Evolutionary conservation across 2,329 filamentous ascomycete genomes (phyloP).

Genomic region (Cercospora sp.): DNA sequence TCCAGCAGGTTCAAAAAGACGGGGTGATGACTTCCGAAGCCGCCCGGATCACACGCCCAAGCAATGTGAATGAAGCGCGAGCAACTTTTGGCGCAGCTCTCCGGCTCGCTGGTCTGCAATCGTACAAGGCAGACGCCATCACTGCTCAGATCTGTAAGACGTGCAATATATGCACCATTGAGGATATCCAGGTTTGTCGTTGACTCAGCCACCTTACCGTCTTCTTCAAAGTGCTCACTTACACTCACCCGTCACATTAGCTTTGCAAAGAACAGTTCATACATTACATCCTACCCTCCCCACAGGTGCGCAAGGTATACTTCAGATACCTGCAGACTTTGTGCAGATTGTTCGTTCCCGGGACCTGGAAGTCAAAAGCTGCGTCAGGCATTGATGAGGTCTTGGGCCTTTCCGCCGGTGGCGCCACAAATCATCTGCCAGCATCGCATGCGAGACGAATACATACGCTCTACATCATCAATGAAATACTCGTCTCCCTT

Average conservation of each 20-base stretch:
- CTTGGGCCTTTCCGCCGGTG: background rate
- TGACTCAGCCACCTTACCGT: background rate
- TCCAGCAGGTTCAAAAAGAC: background rate
- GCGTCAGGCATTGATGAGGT: slow-evolving; percentile 12
- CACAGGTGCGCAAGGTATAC: slow-evolving; percentile 18
- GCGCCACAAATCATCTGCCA: slow-evolving; percentile 17
- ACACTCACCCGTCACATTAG: slow-evolving; percentile 22
- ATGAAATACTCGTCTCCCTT: slow-evolving; percentile 25
- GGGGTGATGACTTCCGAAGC: background rate
- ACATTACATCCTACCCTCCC: slow-evolving; percentile 23
- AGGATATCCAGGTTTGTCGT: slow-evolving; percentile 31
- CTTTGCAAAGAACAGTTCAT: slow-evolving; percentile 28
- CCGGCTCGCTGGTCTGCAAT: background rate
- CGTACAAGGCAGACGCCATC: background rate
- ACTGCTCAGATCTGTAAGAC: slow-evolving; percentile 21
- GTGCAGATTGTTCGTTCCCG: slow-evolving; percentile 16
- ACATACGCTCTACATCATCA: slow-evolving; percentile 28
- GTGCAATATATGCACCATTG: slow-evolving; percentile 28
- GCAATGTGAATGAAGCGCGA: background rate
- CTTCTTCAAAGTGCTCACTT: slow-evolving; percentile 20
- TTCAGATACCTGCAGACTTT: slow-evolving; percentile 25
- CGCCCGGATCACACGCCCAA: background rate
- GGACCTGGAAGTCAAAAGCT: background rate
- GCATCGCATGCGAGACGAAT: slow-evolving; percentile 26
- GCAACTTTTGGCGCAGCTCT: background rate